Percentiles rank a stretch among this genome's conserved stretches.
These are phyloP conservation scores for Aspergillus tamarii DNA, from an alignment of 2,329 filamentous ascomycete species.

Conservation along the genomic window DNA sequence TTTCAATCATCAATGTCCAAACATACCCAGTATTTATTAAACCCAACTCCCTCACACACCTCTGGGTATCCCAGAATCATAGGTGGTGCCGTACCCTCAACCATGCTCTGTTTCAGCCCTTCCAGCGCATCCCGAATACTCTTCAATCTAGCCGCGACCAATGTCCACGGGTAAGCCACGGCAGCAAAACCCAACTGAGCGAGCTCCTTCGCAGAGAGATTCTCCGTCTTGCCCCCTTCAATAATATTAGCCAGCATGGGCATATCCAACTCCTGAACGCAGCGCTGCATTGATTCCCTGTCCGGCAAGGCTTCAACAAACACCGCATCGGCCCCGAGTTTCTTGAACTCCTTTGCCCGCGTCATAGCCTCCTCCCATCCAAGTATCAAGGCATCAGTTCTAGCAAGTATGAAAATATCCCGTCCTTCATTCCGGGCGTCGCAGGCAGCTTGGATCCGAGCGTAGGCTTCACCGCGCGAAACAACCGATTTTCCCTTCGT, in stretches of 20 bases:
- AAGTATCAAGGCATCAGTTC: slow-evolving; percentile 46
- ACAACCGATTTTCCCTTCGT: slow-evolving; percentile 53
- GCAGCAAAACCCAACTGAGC: slow-evolving; percentile 44
- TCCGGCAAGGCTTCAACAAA: slow-evolving; percentile 52
- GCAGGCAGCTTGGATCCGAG: slow-evolving; percentile 50
- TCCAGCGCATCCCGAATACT: slow-evolving; percentile 39
- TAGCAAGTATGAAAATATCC: slow-evolving; percentile 52
- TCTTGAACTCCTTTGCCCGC: slow-evolving; percentile 43
- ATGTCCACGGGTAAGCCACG: slow-evolving; percentile 51
- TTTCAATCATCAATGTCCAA: not conserved
- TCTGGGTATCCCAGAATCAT: slow-evolving; percentile 49
- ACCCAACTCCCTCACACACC: slow-evolving; percentile 52
- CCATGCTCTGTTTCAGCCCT: slow-evolving; percentile 46
- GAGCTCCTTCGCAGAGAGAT: slow-evolving; percentile 44
- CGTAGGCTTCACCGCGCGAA: slow-evolving; percentile 49
- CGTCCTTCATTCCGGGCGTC: slow-evolving; percentile 51
- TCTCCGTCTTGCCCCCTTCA: slow-evolving; percentile 48
- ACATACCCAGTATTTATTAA: slow-evolving; percentile 44
- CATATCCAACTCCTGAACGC: slow-evolving; percentile 42
- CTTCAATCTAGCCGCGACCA: slow-evolving; percentile 50
- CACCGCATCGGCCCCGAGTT: slow-evolving; percentile 48
- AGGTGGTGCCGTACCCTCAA: slow-evolving; percentile 41
- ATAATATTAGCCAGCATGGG: slow-evolving; percentile 51
- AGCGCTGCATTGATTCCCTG: slow-evolving; percentile 44
- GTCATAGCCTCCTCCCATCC: slow-evolving; percentile 50